These are phyloP conservation scores for Petunia hybrid DNA, from an alignment of 305 asterid genomes.

Conservation along the genomic window DNA sequence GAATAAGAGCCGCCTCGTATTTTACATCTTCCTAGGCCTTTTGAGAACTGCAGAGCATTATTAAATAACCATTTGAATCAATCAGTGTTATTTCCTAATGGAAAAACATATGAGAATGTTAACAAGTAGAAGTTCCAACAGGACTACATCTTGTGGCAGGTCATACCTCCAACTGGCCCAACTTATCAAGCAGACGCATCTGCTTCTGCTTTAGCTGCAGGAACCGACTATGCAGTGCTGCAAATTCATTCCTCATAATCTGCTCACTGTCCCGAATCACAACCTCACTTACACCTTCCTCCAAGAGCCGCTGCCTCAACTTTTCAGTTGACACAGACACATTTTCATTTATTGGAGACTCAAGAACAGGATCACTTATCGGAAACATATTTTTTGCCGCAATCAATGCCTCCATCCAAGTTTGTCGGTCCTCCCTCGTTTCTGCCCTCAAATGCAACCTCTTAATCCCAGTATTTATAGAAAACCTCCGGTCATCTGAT, in stretches of 20 bases:
- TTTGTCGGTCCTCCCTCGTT: slow-evolving; percentile 35
- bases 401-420: slow-evolving; percentile 43
- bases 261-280: slow-evolving; percentile 40
- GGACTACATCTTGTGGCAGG: background rate
- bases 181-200: slow-evolving; percentile 33
- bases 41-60: background rate
- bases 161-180: slow-evolving; percentile 43
- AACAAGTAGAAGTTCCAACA: background rate
- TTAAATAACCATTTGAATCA: slow-evolving; percentile 16
- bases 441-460: slow-evolving; percentile 45
- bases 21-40: background rate
- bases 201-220: slow-evolving; percentile 39
- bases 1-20: background rate
- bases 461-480: slow-evolving; percentile 41
- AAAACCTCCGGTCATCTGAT: slow-evolving; percentile 46
- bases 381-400: slow-evolving; percentile 37
- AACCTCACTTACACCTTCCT: slow-evolving; percentile 41
- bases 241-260: slow-evolving; percentile 40
- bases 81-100: background rate
- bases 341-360: slow-evolving; percentile 31
- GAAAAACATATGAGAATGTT: background rate
- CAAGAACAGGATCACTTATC: slow-evolving; percentile 28
- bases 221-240: slow-evolving; percentile 33
- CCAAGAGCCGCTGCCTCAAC: slow-evolving; percentile 39
- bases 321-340: slow-evolving; percentile 39